Base-by-base conservation (phyloP, 352 stramenopile species). In the Globisporangium abappressorium region DNA sequence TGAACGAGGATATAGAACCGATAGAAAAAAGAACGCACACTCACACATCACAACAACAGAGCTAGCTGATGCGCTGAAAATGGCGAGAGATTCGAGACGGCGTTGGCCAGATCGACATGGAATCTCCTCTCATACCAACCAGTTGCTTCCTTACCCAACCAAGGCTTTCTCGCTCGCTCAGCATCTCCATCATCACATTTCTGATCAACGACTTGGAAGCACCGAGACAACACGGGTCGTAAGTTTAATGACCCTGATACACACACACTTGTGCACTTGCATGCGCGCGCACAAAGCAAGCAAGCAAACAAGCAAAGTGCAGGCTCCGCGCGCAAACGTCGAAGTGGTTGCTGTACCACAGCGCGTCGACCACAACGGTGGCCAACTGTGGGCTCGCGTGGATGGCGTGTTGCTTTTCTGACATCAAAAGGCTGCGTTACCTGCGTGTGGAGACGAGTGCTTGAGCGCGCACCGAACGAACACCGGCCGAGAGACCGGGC, bases 361-460 rank as follows among this genome's bases (percentile, higher is more conserved):
- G 55, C 55, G 55, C 30, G 55, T 61, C 55, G 55, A 61, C 55
- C 55, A 60, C 15, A 60, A 0, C 55, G 30, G 11, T 26, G 55
- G 28, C 55, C 28, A 14, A 46, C 55, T 61, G 18, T 61, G 20
- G 3, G 30, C 28, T 1, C 5, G 30, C 8, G 20, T 9, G 12
- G 55, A 61, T 61, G 2, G 55, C 55, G 55, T 60, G 55, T 60
- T 60, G 30, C 15, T 12, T 20, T 30, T 30, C 11, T 5, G 54
- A 20, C 30, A 61, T 30, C 30, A 61, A 61, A 2, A 11, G 18
- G 8, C 15, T 61, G 55, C 55, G 55, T 61, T 61, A 61, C 55
- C 12, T 3, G 54, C 3, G 24, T 5, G 15, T 38, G 26, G 12
- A 58, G 53, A 36, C 53, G 53, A 58, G 47, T 15, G 22, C 18